Conservation (phyloP, 306 rosid species). For the Acacia crassicarpa region DNA sequence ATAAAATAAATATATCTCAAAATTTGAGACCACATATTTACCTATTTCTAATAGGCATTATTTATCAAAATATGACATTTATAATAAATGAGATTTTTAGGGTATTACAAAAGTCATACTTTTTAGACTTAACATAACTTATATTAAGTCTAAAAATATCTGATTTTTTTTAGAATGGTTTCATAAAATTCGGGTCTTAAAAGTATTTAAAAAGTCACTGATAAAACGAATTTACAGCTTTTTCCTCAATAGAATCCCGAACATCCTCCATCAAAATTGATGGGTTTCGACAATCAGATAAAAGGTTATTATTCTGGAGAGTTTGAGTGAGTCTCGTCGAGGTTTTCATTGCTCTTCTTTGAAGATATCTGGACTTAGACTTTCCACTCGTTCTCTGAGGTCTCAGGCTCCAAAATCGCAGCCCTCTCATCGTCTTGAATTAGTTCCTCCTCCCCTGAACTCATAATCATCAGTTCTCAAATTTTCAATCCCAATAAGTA, state of each 20-base stretch:
- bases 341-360: constrained; percentile 67
- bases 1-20: too few species aligned
- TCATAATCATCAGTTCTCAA: constrained; percentile 12
- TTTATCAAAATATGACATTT: too few species aligned
- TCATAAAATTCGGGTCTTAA: too few species aligned
- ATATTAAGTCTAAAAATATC: too few species aligned
- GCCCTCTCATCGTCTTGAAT: constrained; percentile 60
- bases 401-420: constrained; percentile 57
- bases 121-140: too few species aligned
- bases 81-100: too few species aligned
- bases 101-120: too few species aligned
- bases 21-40: too few species aligned
- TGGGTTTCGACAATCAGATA: constrained; percentile 65
- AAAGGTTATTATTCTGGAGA: constrained; percentile 66
- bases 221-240: constrained; percentile 10
- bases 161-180: too few species aligned
- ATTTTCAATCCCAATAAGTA: background rate
- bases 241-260: constrained; percentile 90
- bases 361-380: constrained; percentile 66
- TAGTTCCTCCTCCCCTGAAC: constrained; percentile 55
- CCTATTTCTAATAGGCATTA: too few species aligned
- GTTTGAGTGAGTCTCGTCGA: constrained; percentile 57
- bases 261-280: constrained; percentile 73
- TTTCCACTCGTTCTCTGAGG: constrained; percentile 85
- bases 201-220: too few species aligned